These are phyloP conservation scores for Tylopilus balloui DNA, from an alignment of 768 basidiomycete genomes.

Conservation along the genomic window DNA sequence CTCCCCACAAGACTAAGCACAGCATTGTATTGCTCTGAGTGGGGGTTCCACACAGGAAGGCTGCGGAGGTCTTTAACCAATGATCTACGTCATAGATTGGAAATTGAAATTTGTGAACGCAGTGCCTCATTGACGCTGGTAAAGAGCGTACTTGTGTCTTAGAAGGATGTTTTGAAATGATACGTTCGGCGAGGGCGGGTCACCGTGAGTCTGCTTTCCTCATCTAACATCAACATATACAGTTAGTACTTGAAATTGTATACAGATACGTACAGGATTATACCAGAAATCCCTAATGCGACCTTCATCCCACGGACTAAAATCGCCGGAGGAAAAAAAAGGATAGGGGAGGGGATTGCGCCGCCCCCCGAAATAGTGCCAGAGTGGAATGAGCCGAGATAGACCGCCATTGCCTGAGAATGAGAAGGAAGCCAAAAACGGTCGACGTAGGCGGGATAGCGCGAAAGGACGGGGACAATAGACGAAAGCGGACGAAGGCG, in stretches of 20 bases:
- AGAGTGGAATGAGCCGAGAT: neutral
- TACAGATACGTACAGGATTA: neutral
- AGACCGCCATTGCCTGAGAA: constrained; percentile 1
- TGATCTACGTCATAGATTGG: neutral
- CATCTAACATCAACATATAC: neutral
- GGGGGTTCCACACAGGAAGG: neutral
- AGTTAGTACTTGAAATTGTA: neutral
- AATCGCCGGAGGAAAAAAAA: neutral
- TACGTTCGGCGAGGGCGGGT: neutral
- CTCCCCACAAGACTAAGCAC: neutral
- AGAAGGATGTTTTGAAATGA: neutral
- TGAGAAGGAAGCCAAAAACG: constrained; percentile 2
- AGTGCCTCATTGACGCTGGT: neutral
- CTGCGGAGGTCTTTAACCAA: neutral
- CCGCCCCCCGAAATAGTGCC: neutral
- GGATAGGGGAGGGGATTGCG: neutral
- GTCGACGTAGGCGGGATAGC: neutral
- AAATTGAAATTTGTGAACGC: neutral
- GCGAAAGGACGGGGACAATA: neutral
- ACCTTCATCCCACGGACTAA: neutral
- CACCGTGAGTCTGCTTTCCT: neutral
- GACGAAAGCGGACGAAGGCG: neutral
- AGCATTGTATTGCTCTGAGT: neutral
- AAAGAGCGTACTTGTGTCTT: neutral
- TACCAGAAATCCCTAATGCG: neutral